A percentile compares a stretch with the other conserved stretches of the same genome.
phyloP scores from a whole-genome alignment of 2,329 filamentous ascomycete genomes.

The Penicillium sp. region DNA sequence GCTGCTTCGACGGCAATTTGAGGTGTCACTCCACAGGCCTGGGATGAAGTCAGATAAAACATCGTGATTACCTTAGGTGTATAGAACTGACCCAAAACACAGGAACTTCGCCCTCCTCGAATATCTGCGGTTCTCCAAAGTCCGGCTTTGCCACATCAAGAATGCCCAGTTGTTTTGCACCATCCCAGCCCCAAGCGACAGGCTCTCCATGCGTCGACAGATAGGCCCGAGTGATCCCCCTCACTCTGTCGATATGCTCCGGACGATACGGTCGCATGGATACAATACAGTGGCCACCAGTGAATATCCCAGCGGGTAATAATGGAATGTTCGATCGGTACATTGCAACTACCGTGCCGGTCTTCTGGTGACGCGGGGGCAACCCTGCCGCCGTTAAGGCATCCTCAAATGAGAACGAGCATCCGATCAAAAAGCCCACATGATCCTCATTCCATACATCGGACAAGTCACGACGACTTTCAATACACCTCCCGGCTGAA shows the following conservation, averaged over 20 bases:
- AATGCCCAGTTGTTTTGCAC: slow-evolving; percentile 46
- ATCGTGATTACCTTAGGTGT: slow-evolving; percentile 10
- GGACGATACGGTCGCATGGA: slow-evolving; percentile 54
- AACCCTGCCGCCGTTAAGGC: slow-evolving; percentile 47
- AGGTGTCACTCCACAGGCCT: slow-evolving; percentile 60
- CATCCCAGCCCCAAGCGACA: slow-evolving; percentile 57
- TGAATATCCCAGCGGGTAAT: slow-evolving; percentile 52
- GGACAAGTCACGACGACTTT: slow-evolving; percentile 38
- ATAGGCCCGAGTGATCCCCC: slow-evolving; percentile 49
- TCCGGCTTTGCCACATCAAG: slow-evolving; percentile 45
- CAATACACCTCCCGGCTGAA: slow-evolving; percentile 38
- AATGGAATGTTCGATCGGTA: slow-evolving; percentile 52
- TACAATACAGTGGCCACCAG: slow-evolving; percentile 48
- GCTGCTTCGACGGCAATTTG: slow-evolving; percentile 56
- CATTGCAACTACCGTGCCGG: slow-evolving; percentile 51
- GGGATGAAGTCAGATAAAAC: slow-evolving; percentile 49
- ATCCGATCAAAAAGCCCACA: slow-evolving; percentile 56
- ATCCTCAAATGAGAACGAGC: slow-evolving; percentile 55
- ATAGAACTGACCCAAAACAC: slow-evolving; percentile 25
- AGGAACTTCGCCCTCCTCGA: slow-evolving; percentile 32
- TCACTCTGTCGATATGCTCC: slow-evolving; percentile 45
- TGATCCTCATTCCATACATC: slow-evolving; percentile 51
- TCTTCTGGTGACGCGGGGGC: slow-evolving; percentile 43
- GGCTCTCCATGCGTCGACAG: slow-evolving; percentile 55
- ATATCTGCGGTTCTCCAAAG: slow-evolving; percentile 47